A percentile compares a stretch with the other conserved stretches of the same genome.
Conservation (phyloP, 169 alveolate genomes). For the Prorocentrum cordatum region DNA sequence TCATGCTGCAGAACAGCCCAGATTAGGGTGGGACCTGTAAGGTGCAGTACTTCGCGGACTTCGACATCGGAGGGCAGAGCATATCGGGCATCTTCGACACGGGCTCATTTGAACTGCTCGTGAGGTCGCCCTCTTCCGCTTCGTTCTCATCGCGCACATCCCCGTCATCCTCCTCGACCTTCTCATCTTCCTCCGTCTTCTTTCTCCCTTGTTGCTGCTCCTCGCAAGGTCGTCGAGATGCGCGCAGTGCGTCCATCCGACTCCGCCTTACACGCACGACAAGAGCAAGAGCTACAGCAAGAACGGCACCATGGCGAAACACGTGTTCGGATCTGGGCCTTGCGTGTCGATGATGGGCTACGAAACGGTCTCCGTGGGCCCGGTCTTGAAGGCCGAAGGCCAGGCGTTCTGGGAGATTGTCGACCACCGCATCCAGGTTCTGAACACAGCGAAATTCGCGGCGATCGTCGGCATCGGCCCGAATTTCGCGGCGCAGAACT, state of each 20-base stretch:
- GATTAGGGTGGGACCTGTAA: too few relatives aligned
- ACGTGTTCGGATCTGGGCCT: conserved; percentile 54
- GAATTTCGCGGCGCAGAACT: not conserved
- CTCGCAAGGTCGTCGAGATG: too few relatives aligned
- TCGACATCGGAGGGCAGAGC: conserved; percentile 55
- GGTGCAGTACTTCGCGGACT: conserved; percentile 62
- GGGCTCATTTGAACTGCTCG: too few relatives aligned
- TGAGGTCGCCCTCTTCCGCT: too few relatives aligned
- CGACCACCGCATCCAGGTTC: conserved; percentile 21
- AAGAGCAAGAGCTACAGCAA: not conserved
- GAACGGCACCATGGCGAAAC: conserved; percentile 61
- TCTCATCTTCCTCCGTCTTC: too few relatives aligned
- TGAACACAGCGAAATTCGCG: conserved; percentile 58
- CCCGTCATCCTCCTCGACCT: too few relatives aligned
- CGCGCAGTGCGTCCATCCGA: too few relatives aligned
- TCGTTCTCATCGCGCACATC: too few relatives aligned
- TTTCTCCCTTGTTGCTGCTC: too few relatives aligned
- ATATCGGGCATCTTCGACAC: too few relatives aligned
- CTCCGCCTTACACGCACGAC: too few relatives aligned
- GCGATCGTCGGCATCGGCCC: conserved; percentile 69
- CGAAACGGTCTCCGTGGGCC: not conserved
- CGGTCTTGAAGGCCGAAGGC: not conserved
- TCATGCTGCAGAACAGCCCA: too few relatives aligned
- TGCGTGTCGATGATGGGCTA: conserved; percentile 43
- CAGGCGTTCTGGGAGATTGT: not conserved